Base-by-base conservation (phyloP, 768 basidiomycete genomes). In the Hygrophoropsis aurantiaca region DNA sequence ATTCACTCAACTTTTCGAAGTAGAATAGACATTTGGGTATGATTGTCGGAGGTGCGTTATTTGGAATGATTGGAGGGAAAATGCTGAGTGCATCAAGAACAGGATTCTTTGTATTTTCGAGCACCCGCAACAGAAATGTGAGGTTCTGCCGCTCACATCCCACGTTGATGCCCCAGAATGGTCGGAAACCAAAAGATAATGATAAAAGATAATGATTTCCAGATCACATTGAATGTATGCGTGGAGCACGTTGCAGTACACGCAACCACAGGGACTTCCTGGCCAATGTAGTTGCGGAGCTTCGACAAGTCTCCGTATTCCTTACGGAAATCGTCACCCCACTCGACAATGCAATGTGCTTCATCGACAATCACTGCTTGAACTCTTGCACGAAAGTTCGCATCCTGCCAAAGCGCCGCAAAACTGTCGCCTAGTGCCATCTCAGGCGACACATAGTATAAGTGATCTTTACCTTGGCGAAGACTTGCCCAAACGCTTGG, bases 131-230 rank as follows among this genome's bases (percentile, higher is more conserved):
- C n/a, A n/a, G n/a, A n/a, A n/a, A n/a, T n/a, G n/a, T n/a, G n/a
- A n/a, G n/a, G n/a, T n/a, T n/a, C n/a, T n/a, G n/a, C n/a, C n/a
- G n/a, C n/a, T n/a, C n/a, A 4, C 42, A 45, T 0, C 67, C 64
- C 3, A 60, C 58, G 36, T 67, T 65, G 11, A 67, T 41, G 2
- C 64, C 66, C 66, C 66, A 69, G 54, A 66, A 68, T 11, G 63
- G 64, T 11, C 64, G 55, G 44, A 53, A 34, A 1, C 66, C 66
- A 47, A 57, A 66, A 7, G 48, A 48, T 1, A 68, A 52, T 1
- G 56, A 49, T 2, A n/a, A n/a, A n/a, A n/a, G n/a, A n/a, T n/a
- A n/a, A n/a, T n/a, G n/a, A n/a, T n/a, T 21, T 24, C 62, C 64
- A 68, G 9, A 65, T 57, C 4, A 55, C 25, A 19, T 63, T 40